Evolutionary conservation across 169 alveolate genomes (phyloP).

Genomic region (Sarcocystis neurona): DNA sequence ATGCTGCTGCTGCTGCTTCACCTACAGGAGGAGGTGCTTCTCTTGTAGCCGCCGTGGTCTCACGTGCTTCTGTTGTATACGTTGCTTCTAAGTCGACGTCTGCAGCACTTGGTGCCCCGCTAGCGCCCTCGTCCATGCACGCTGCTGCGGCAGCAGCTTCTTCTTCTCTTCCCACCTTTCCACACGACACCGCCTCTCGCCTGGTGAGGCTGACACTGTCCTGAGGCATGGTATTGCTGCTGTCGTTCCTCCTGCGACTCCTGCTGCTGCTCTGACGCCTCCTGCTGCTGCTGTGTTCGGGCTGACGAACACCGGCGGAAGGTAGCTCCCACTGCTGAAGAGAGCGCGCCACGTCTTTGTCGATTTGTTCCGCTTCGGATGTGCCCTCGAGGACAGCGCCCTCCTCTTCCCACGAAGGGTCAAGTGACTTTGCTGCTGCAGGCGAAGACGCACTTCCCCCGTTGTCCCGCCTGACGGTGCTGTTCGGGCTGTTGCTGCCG

Average conservation of each 20-base stretch:
- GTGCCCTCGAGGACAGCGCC: neutral
- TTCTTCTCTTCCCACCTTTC: neutral
- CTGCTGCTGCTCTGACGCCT: neutral
- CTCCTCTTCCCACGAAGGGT: slow-evolving; percentile 6
- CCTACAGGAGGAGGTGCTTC: neutral
- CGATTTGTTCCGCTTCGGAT: neutral
- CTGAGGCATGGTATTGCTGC: too few relatives aligned
- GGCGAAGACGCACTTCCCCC: too few relatives aligned
- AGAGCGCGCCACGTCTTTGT: slow-evolving; percentile 26
- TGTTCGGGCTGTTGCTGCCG: too few relatives aligned
- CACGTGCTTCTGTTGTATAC: too few relatives aligned
- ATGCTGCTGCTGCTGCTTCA: neutral
- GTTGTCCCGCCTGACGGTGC: too few relatives aligned
- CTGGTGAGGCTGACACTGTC: too few relatives aligned
- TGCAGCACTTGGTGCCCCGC: neutral
- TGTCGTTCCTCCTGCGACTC: too few relatives aligned
- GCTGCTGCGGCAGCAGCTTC: neutral
- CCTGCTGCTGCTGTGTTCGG: too few relatives aligned
- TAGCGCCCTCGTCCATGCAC: neutral
- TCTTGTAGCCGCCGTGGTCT: too few relatives aligned
- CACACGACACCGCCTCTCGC: too few relatives aligned
- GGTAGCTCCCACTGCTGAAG: slow-evolving; percentile 12
- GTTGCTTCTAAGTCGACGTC: neutral
- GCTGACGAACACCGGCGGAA: too few relatives aligned
- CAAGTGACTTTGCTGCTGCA: too few relatives aligned